A percentile compares a stretch with the other conserved stretches of the same genome.
Conservation (phyloP, 2,329 filamentous ascomycete genomes). For the Trichocomaceae sp. region DNA sequence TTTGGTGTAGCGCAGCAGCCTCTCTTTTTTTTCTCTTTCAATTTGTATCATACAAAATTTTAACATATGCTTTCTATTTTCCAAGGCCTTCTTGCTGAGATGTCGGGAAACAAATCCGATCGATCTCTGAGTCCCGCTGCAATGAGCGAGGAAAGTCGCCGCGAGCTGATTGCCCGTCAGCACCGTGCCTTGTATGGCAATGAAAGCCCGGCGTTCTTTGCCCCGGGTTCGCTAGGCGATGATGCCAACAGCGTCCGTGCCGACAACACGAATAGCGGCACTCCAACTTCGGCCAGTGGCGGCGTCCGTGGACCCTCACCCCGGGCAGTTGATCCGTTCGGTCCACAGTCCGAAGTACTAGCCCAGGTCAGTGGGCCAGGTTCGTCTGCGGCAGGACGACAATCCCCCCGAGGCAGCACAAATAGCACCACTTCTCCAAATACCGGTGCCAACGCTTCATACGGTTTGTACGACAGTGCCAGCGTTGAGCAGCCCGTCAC, state of each 20-base stretch:
- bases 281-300: slow-evolving; percentile 54
- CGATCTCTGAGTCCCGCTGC: slow-evolving; percentile 75
- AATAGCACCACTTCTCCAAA: slow-evolving; percentile 78
- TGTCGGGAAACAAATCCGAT: slow-evolving; percentile 71
- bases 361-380: slow-evolving; percentile 40
- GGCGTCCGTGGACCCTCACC: slow-evolving; percentile 69
- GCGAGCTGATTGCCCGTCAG: slow-evolving; percentile 91
- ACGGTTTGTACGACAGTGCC: slow-evolving; percentile 55
- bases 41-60: slow-evolving; percentile 41
- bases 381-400: slow-evolving; percentile 35
- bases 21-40: slow-evolving; percentile 17
- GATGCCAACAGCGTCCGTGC: slow-evolving; percentile 54
- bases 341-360: slow-evolving; percentile 47
- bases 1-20: slow-evolving; percentile 33
- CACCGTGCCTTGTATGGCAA: slow-evolving; percentile 89
- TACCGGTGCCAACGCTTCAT: slow-evolving; percentile 39
- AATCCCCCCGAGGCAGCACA: slow-evolving; percentile 57
- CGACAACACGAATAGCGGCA: slow-evolving; percentile 57
- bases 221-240: slow-evolving; percentile 60
- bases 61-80: slow-evolving; percentile 36
- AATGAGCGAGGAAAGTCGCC: slow-evolving; percentile 93
- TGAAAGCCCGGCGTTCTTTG: slow-evolving; percentile 59
- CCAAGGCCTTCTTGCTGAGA: slow-evolving; percentile 60
- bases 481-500: slow-evolving; percentile 61
- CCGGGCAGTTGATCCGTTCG: slow-evolving; percentile 67